phyloP scores from a whole-genome alignment of 805 yeast species.

The Ogataea dorogensis region DNA sequence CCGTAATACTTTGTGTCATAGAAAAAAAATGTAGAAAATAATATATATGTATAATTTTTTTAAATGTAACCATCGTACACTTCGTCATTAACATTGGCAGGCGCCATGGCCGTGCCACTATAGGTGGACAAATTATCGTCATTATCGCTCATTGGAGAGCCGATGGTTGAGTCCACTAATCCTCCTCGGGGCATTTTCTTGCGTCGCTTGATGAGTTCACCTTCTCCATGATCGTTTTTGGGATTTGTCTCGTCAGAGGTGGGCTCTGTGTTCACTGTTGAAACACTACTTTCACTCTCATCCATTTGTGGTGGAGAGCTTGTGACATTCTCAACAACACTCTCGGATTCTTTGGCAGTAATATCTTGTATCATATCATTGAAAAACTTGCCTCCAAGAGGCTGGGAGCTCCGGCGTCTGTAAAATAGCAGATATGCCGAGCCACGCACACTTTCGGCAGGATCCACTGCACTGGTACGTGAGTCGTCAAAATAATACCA shows the following conservation, averaged over 20 bases:
- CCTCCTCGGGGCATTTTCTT: slow-evolving; percentile 20
- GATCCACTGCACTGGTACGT: slow-evolving; percentile 58
- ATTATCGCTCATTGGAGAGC: slow-evolving; percentile 31
- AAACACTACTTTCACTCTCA: slow-evolving; percentile 5
- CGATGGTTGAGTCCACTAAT: slow-evolving; percentile 26
- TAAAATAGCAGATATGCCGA: slow-evolving; percentile 90
- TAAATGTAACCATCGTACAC: slow-evolving; percentile 13
- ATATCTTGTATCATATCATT: slow-evolving; percentile 42
- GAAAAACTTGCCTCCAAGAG: slow-evolving; percentile 50
- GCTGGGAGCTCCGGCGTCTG: slow-evolving; percentile 46
- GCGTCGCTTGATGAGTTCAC: slow-evolving; percentile 23
- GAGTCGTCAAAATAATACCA: slow-evolving; percentile 95
- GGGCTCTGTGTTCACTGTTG: slow-evolving; percentile 9
- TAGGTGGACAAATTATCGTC: slow-evolving; percentile 35
- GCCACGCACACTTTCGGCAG: slow-evolving; percentile 60
- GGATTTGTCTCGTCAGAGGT: slow-evolving; percentile 13
- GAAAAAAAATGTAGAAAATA: slow-evolving; percentile 3
- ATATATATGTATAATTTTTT: slow-evolving; percentile 1
- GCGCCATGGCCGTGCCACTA: slow-evolving; percentile 30
- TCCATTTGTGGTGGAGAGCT: slow-evolving; percentile 1
- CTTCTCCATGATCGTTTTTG: slow-evolving; percentile 9
- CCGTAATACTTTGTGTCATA: slow-evolving; percentile 6
- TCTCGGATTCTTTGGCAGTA: slow-evolving; percentile 19
- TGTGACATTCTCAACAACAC: slow-evolving; percentile 3
- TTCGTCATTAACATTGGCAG: slow-evolving; percentile 19